Evolutionary conservation across 2,329 filamentous ascomycete genomes (phyloP).

Genomic region (Dryadomyces quercivorus): DNA sequence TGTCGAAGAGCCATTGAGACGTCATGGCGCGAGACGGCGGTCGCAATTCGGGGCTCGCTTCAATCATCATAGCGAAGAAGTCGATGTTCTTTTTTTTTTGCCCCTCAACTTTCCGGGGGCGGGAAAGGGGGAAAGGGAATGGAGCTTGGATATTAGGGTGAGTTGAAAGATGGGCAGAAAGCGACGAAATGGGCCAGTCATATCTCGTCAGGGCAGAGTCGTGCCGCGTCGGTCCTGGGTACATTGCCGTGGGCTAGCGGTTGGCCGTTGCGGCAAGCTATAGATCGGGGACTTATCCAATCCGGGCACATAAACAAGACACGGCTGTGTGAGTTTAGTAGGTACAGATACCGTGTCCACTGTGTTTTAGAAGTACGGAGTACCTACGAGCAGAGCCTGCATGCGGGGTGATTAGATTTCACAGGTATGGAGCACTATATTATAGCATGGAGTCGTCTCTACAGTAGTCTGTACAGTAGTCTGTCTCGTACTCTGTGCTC

Average conservation of each 20-base stretch:
- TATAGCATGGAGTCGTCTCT: too few species aligned
- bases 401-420: too few species aligned
- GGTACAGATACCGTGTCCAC: too few species aligned
- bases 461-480: too few species aligned
- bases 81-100: neutral
- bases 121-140: neutral
- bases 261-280: neutral
- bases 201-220: neutral
- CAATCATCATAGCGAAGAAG: neutral
- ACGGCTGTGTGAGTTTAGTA: too few species aligned
- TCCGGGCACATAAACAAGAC: too few species aligned
- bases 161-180: neutral
- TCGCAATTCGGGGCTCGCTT: neutral
- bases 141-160: neutral
- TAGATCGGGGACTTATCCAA: neutral
- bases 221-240: neutral
- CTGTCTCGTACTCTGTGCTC: too few species aligned
- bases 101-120: neutral
- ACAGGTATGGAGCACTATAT: too few species aligned
- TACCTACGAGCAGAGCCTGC: too few species aligned
- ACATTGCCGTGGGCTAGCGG: neutral
- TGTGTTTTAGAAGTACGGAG: too few species aligned
- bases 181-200: neutral
- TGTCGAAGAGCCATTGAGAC: neutral
- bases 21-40: neutral